Evolutionary conservation across 768 basidiomycete species (phyloP).

Genomic region (Pisolithus orientalis): DNA sequence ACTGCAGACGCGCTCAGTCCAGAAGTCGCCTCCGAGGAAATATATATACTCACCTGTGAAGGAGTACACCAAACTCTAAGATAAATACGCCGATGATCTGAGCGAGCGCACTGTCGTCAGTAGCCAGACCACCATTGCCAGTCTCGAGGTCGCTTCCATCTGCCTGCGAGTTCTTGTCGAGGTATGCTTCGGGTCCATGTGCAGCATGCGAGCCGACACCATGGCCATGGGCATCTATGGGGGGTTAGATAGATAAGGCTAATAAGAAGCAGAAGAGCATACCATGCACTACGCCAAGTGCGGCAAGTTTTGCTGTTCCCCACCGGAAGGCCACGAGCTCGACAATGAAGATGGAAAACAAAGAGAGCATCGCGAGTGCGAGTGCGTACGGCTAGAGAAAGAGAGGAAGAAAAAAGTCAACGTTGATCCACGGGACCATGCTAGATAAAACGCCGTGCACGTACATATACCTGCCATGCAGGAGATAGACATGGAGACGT

Average conservation of each 20-base stretch:
- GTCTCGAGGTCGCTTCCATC: conserved; percentile 22
- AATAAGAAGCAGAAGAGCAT: conserved; percentile 7
- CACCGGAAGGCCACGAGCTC: conserved; percentile 86
- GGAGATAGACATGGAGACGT: conserved; percentile 60
- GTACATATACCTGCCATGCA: conserved; percentile 71
- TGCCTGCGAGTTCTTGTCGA: conserved; percentile 8
- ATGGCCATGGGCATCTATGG: conserved; percentile 63
- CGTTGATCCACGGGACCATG: too few species aligned
- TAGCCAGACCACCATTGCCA: conserved; percentile 9
- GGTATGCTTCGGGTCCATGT: conserved; percentile 57
- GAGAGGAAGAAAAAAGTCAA: not conserved
- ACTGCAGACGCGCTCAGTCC: conserved; percentile 30
- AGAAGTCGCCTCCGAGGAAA: not conserved
- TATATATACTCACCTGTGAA: conserved; percentile 54
- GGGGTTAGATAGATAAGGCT: not conserved
- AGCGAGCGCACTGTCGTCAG: conserved; percentile 44
- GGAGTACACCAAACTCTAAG: conserved; percentile 87
- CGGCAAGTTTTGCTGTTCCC: conserved; percentile 67
- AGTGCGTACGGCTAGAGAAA: conserved; percentile 67
- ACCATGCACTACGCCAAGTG: conserved; percentile 62
- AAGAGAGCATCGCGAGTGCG: conserved; percentile 72
- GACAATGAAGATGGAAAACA: conserved; percentile 78
- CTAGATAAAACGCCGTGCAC: conserved; percentile 15
- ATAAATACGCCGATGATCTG: conserved; percentile 87
- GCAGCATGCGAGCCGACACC: conserved; percentile 51